A percentile compares a stretch with the other conserved stretches of the same genome.
phyloP scores from a whole-genome alignment of 148 eudicot species.

The Chenopodium quinoa region DNA sequence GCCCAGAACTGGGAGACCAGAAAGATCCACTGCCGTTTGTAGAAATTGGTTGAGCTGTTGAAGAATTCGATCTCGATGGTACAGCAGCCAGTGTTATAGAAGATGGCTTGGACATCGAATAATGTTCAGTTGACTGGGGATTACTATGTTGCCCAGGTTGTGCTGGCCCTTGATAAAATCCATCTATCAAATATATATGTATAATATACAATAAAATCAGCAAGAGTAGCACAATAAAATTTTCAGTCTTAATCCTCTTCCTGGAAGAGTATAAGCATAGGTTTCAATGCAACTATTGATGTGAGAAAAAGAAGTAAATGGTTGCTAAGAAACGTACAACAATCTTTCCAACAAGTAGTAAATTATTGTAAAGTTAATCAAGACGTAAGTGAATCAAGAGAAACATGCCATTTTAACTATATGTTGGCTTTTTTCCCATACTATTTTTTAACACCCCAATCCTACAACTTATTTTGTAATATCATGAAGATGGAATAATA shows the following conservation, averaged over 20 bases:
- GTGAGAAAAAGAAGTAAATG: neutral
- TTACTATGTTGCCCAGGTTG: conserved; percentile 52
- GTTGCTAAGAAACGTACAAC: neutral
- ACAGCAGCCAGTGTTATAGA: conserved; percentile 45
- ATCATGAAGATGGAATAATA: neutral
- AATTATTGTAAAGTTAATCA: neutral
- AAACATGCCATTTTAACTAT: neutral
- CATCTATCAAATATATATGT: conserved; percentile 37
- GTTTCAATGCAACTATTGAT: neutral
- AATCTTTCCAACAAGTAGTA: conserved; percentile 5
- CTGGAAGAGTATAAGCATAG: neutral
- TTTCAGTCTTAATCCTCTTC: neutral
- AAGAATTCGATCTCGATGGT: conserved; percentile 31
- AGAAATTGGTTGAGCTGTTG: conserved; percentile 38
- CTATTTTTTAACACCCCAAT: neutral
- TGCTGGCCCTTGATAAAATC: conserved; percentile 44
- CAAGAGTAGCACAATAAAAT: conserved; percentile 6
- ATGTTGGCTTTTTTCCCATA: neutral
- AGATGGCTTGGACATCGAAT: conserved; percentile 42
- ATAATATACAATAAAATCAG: conserved; percentile 11
- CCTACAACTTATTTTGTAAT: neutral
- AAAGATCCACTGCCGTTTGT: conserved; percentile 67
- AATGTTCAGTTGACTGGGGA: conserved; percentile 33
- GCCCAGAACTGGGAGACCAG: conserved; percentile 55
- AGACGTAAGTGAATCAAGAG: neutral